These are phyloP conservation scores for Maudiozyma saulgeensis DNA, from an alignment of 805 yeast species.

Conservation along the genomic window DNA sequence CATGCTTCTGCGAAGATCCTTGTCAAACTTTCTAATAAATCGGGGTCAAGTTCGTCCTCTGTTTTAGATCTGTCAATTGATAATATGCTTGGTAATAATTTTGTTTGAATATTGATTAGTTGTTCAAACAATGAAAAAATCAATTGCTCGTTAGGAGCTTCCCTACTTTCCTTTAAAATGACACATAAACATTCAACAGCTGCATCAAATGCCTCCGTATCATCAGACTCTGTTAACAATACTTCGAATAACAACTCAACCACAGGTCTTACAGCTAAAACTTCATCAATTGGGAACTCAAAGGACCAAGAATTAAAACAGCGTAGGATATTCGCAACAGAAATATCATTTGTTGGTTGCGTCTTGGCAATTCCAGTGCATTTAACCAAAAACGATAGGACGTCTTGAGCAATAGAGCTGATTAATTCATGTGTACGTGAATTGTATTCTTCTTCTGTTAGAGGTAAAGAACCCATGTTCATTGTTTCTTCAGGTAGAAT, in stretches of 20 bases:
- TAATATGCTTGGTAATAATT: constrained; percentile 32
- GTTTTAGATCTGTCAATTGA: constrained; percentile 11
- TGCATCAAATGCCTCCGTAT: constrained; percentile 58
- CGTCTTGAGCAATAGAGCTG: constrained; percentile 54
- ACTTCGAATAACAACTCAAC: constrained; percentile 61
- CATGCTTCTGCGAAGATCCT: constrained; percentile 85
- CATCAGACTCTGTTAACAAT: constrained; percentile 34
- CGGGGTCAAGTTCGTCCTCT: constrained; percentile 44
- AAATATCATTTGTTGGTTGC: constrained; percentile 13
- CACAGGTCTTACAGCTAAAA: constrained; percentile 56
- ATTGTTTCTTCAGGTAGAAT: constrained; percentile 86
- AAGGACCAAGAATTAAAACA: constrained; percentile 86
- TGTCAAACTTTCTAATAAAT: constrained; percentile 57
- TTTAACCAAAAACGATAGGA: constrained; percentile 52
- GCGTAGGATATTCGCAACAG: constrained; percentile 41
- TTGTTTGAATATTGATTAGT: constrained; percentile 50
- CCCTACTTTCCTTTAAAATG: constrained; percentile 72
- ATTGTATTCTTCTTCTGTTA: constrained; percentile 73
- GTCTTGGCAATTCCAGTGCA: constrained; percentile 23
- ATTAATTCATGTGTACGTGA: constrained; percentile 55
- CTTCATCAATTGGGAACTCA: constrained; percentile 66
- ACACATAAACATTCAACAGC: constrained; percentile 82
- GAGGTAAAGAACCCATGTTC: constrained; percentile 65
- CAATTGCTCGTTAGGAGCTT: constrained; percentile 52
- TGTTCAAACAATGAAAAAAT: constrained; percentile 62